Conservation (phyloP, 805 yeast genomes). For the Yamadazyma olivae region DNA sequence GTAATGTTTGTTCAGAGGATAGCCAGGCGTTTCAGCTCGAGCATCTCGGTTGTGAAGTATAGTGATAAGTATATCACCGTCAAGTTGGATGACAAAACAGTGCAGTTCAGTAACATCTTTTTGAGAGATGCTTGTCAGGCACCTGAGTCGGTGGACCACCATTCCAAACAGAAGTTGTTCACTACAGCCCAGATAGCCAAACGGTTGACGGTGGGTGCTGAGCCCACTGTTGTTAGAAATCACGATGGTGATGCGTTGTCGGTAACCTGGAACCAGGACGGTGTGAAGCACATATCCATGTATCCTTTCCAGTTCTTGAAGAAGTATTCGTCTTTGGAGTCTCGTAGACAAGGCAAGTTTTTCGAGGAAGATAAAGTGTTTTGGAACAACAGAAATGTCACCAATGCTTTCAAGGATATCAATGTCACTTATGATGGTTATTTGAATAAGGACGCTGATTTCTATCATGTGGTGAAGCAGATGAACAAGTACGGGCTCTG, state of each 20-base stretch:
- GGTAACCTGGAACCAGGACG: slow-evolving; percentile 38
- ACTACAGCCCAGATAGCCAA: slow-evolving; percentile 51
- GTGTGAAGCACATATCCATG: slow-evolving; percentile 19
- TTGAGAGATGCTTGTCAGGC: slow-evolving; percentile 63
- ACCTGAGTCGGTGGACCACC: slow-evolving; percentile 47
- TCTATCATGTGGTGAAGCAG: slow-evolving; percentile 39
- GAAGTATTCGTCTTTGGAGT: slow-evolving; percentile 33
- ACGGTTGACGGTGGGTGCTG: slow-evolving; percentile 30
- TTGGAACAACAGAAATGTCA: slow-evolving; percentile 39
- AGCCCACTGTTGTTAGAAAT: slow-evolving; percentile 30
- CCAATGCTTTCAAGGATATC: slow-evolving; percentile 16
- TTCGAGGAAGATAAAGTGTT: slow-evolving; percentile 27
- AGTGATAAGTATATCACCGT: neutral
- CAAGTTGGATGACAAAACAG: slow-evolving; percentile 8
- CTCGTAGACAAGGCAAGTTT: slow-evolving; percentile 33
- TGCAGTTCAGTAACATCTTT: slow-evolving; percentile 49
- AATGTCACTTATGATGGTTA: slow-evolving; percentile 40
- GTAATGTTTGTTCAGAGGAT: too few species aligned
- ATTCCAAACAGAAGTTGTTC: slow-evolving; percentile 59
- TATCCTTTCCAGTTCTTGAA: slow-evolving; percentile 49
- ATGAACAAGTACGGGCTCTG: slow-evolving; percentile 57
- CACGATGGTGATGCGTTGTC: slow-evolving; percentile 26
- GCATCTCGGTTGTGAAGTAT: neutral
- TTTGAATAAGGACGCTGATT: slow-evolving; percentile 24
- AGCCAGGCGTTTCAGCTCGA: neutral